Evolutionary conservation across 139 green algal species (phyloP), one percentile per base, ranked within the genome.

Genomic region (Pycnococcus provasolii): DNA sequence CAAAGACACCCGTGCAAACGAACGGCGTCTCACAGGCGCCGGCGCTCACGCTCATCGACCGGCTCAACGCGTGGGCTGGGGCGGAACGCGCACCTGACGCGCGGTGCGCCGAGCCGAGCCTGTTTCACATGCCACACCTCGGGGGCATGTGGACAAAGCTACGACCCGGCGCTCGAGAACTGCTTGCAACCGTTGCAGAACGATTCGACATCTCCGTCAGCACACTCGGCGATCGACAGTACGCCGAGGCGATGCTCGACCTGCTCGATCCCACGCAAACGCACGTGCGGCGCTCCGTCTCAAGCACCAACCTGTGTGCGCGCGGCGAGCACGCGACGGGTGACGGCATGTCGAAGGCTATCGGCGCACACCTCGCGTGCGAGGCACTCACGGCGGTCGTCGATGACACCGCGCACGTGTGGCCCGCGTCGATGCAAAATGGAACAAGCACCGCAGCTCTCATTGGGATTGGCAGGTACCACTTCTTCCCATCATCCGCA

Each of bases 171-270:
- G 81, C 86, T 9, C 75, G 80, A 0, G 60, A 79, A 45, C 81
- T 82, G 39, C 69, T 82, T 37, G 11, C 47, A 13, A 41, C 42
- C 3, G 75, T 59, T 9, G 26, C 46, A 7, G 4, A 64, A 48
- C 53, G 83, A 42, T 96, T 85, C 69, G 88, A 96, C 78, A 68
- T 97, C 70, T 75, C 88, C 63, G 87, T 97, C 52, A 96, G 93
- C 88, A 97, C 91, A 3, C 94, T 95, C 79, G 91, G 91, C 1
- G 85, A 95, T 79, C 76, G 79, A 8, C 62, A 72, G 7, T 97
- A 97, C 71, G 88, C 89, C 5, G 64, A 45, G 4, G 83, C 79
- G 43, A 90, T 96, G 80, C 79, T 78, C 1, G 60, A 58, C 37
- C 55, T 96, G 58, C 76, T 96, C 45, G 62, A 69, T 46, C 62